These are phyloP conservation scores for Russula foetens DNA, from an alignment of 768 basidiomycete species.

Conservation along the genomic window DNA sequence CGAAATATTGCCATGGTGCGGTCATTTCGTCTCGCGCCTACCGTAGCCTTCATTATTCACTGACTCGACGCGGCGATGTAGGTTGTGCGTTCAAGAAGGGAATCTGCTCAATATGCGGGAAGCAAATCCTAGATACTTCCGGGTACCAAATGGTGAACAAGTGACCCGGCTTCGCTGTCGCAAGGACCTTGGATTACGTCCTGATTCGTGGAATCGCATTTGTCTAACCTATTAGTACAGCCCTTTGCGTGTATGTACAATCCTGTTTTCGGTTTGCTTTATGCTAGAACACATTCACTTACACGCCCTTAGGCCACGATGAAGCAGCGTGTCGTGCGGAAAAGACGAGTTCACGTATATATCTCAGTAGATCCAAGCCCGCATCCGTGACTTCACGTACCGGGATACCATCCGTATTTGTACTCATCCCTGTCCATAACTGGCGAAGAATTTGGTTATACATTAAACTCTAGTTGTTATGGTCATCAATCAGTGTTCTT, in stretches of 20 bases:
- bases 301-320: neutral
- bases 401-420: neutral
- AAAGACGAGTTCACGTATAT: neutral
- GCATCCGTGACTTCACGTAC: neutral
- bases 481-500: neutral
- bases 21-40: conserved; percentile 4
- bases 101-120: conserved; percentile 81
- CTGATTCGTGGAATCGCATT: neutral
- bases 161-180: conserved; percentile 30
- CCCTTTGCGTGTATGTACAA: conserved; percentile 1
- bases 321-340: neutral
- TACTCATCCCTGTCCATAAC: neutral
- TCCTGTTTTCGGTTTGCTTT: neutral
- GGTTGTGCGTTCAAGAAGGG: conserved; percentile 88
- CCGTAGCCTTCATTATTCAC: neutral
- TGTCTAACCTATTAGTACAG: neutral
- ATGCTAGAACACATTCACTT: neutral
- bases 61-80: conserved; percentile 27
- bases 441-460: neutral
- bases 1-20: conserved; percentile 84
- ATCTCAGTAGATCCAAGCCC: neutral
- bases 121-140: conserved; percentile 74
- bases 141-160: conserved; percentile 84
- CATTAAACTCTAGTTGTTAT: neutral
- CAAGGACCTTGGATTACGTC: neutral